Conservation (phyloP, 2,329 filamentous ascomycete species). For the Shiraia sp. region DNA sequence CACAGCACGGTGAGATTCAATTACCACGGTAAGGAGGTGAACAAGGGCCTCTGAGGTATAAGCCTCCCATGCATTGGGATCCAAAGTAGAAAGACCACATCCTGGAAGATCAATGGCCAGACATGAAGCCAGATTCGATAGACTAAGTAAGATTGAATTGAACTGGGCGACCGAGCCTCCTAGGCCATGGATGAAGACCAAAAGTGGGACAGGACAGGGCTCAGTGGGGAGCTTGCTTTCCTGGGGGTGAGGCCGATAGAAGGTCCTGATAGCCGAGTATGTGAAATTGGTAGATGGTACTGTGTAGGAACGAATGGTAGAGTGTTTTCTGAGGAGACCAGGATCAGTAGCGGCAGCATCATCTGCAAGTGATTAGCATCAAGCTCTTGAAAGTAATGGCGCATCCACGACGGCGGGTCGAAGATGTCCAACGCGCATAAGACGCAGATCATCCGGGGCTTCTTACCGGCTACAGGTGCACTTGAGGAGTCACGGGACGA, state of each 20-base stretch:
- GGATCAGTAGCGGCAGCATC: constrained; percentile 68
- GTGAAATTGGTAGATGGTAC: constrained; percentile 65
- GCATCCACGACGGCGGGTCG: constrained; percentile 1
- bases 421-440: constrained; percentile 11
- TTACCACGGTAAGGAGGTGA: constrained; percentile 73
- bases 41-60: constrained; percentile 78
- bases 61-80: constrained; percentile 71
- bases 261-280: constrained; percentile 79
- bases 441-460: constrained; percentile 12
- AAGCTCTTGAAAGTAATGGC: neutral
- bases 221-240: constrained; percentile 76
- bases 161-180: constrained; percentile 94
- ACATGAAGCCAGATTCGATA: constrained; percentile 82
- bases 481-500: constrained; percentile 20
- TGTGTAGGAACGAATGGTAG: constrained; percentile 71
- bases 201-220: constrained; percentile 74
- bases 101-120: constrained; percentile 89
- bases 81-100: constrained; percentile 79
- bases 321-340: constrained; percentile 77
- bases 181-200: constrained; percentile 91
- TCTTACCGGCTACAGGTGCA: constrained; percentile 33
- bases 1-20: constrained; percentile 72
- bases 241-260: constrained; percentile 81
- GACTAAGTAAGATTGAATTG: constrained; percentile 74
- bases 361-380: constrained; percentile 17